Evolutionary conservation across 768 basidiomycete species (phyloP).

Genomic region (Lactifluus volemus): DNA sequence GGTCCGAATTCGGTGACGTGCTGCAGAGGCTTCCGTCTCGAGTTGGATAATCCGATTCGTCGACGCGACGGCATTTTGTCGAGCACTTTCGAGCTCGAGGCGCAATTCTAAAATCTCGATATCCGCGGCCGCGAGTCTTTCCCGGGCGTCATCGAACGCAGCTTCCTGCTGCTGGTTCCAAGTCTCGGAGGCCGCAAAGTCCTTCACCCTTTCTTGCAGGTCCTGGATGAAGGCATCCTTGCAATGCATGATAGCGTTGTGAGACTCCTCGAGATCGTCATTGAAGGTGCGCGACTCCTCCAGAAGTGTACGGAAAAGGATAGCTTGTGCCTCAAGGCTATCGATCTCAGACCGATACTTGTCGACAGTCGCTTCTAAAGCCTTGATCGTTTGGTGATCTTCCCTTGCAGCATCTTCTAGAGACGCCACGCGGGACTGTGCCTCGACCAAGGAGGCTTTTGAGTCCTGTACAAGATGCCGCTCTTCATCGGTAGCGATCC

Average conservation of each 20-base stretch:
- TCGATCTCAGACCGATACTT: conserved; percentile 2
- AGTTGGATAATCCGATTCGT: conserved; percentile 21
- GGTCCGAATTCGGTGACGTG: conserved; percentile 5
- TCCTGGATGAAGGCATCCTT: conserved; percentile 19
- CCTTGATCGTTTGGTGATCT: conserved; percentile 3
- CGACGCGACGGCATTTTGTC: conserved; percentile 14
- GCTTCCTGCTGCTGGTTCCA: conserved; percentile 6
- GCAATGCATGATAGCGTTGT: conserved; percentile 10
- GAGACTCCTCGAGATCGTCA: conserved; percentile 15
- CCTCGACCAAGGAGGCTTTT: not conserved
- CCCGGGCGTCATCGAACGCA: conserved; percentile 7
- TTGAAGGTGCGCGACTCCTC: conserved; percentile 15
- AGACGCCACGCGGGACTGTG: not conserved
- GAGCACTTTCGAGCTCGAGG: conserved; percentile 16
- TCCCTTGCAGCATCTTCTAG: conserved; percentile 4
- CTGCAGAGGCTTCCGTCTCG: conserved; percentile 9
- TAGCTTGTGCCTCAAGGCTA: conserved; percentile 6
- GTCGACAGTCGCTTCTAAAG: conserved; percentile 3
- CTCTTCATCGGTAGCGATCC: not conserved
- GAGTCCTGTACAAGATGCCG: not conserved
- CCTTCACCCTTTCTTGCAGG: conserved; percentile 11
- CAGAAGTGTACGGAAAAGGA: conserved; percentile 8
- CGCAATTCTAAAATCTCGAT: conserved; percentile 18
- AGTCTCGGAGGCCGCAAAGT: not conserved
- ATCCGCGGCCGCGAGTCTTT: conserved; percentile 14